Base-by-base conservation (phyloP, 306 rosid species). In the Dryas alaskensis region DNA sequence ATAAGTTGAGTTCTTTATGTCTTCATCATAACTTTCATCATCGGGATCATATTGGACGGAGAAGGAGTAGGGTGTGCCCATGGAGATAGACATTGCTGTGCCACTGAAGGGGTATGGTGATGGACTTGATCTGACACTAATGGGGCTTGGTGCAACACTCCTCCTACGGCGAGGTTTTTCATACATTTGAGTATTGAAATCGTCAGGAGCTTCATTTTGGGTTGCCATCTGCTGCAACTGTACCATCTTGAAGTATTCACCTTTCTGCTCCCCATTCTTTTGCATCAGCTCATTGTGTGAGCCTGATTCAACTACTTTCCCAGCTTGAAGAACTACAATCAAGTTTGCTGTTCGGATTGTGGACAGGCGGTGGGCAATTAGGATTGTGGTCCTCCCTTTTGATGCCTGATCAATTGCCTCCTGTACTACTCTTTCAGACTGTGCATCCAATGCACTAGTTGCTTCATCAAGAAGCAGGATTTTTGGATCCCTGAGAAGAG, bases 391-490 rank as follows among this genome's bases (percentile, higher is more conserved):
- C 73, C 96, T 91, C 81, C 96, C 98, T 78, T 86, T 88, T 25
- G 96, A 89, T 50, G 92, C 98, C 77, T 85, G 90, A 69, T 91
- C 97, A 73, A 88, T 84, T 69, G 98, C 97, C 39, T 87, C 92
- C 17, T 93, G 96, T 44, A 93, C 94, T 57, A 83, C 85, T 81
- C 86, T 88, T 86, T 93, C 94, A 13, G 94, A 89, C 57, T 93
- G 93, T 17, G 85, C 77, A 82, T 93, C 98, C 49, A 93, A 63
- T 25, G 97, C 94, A 76, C 96, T 93, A 11, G 98, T 91, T 51
- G 90, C 97, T 87, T 91, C 98, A 85, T 91, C 98, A 39, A 93
- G 97, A 45, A 93, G 87, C 44, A 93, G 82, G 42, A 93, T 79
- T 85, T 84, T 91, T 43, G 97, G 98, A 70, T 91, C 93, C 80